Base-by-base conservation (phyloP, 2,329 filamentous ascomycete species). In the Drechmeria coniospora region DNA sequence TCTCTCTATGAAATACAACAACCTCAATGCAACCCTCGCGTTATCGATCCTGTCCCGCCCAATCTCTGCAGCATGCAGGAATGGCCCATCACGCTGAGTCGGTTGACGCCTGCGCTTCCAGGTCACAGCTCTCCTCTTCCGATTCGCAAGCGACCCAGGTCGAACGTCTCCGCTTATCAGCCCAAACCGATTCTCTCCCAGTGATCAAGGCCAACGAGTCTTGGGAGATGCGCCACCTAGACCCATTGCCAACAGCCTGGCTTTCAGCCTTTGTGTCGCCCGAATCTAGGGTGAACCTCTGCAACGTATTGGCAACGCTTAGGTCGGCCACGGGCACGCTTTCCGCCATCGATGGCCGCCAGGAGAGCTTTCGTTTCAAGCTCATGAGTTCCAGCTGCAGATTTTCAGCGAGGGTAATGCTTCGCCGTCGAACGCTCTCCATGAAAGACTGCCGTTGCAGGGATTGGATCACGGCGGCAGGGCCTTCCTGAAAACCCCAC, bases 1-100 rank as follows among this genome's bases (percentile, higher is more conserved):
- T n/a, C n/a, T 44, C 44, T 37, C 32, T 41, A 39, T 46, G 36
- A 47, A 52, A 47, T 53, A 53, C 41, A 51, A 47, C 45, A 49
- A 32, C 27, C 30, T 27, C 30, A 25, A 19, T 15, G 14, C n/a
- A n/a, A 9, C 21, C n/a, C 19, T 22, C 10, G 19, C 3, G 8
- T 25, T 11, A 8, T n/a, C n/a, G n/a, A n/a, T n/a, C n/a, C n/a
- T n/a, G 12, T 13, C 26, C 7, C 14, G 17, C 13, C 19, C 4
- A 4, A 14, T 15, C 22, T 15, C 15, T n/a, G n/a, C n/a, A 21
- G 21, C 12, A 8, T 15, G 19, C 16, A 5, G n/a, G 7, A 15
- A 30, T 8, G 13, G 9, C 12, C 17, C 11, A 17, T 8, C 13
- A 21, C 16, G 29, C 27, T 16, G 17, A 33, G 12, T 25, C 25